Conservation (phyloP, 352 stramenopile genomes). For the Globisporangium paddicum region DNA sequence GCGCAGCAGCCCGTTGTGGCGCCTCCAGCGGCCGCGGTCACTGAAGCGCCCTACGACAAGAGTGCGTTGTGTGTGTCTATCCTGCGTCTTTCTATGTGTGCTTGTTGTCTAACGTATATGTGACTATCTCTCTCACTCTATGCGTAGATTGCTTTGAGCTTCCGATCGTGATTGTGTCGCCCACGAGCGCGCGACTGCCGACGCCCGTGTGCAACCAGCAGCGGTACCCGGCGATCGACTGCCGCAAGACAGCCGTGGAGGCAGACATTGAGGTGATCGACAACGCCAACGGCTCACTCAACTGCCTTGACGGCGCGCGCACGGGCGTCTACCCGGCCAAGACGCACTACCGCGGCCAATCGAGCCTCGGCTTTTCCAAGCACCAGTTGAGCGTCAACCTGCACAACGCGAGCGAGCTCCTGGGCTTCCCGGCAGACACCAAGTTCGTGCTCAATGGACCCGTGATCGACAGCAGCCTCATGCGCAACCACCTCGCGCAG, state of each 20-base stretch:
- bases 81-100: not conserved
- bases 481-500: conserved; percentile 79
- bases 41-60: conserved; percentile 8
- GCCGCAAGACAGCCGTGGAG: conserved; percentile 49
- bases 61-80: not conserved
- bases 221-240: conserved; percentile 60
- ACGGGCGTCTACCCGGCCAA: conserved; percentile 41
- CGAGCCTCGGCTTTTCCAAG: conserved; percentile 74
- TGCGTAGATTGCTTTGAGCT: conserved; percentile 56
- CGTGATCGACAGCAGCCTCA: conserved; percentile 60
- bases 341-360: conserved; percentile 74
- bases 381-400: conserved; percentile 78
- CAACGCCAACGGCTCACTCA: conserved; percentile 41
- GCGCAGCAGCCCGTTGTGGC: not conserved
- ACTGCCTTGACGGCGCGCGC: conserved; percentile 42
- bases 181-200: conserved; percentile 50
- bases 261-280: conserved; percentile 63
- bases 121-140: no score
- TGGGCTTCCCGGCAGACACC: conserved; percentile 60
- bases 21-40: not conserved
- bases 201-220: conserved; percentile 66
- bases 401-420: conserved; percentile 28
- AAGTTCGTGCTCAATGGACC: conserved; percentile 75
- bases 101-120: not conserved
- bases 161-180: conserved; percentile 60